These are phyloP conservation scores for Quercus wislizeni DNA, from an alignment of 306 rosid species.

Conservation along the genomic window DNA sequence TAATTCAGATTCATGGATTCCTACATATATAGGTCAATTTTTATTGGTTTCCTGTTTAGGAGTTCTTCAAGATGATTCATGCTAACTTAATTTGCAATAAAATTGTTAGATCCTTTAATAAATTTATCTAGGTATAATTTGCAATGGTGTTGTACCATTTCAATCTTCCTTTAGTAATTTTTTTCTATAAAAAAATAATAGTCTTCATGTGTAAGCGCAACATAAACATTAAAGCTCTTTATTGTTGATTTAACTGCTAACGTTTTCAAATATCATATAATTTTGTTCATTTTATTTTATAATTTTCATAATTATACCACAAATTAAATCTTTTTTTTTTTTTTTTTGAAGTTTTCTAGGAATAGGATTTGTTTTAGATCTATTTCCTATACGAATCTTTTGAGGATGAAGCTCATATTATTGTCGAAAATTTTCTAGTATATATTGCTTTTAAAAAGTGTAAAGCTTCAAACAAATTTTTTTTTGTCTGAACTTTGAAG, in stretches of 20 bases:
- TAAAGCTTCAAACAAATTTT: too few species aligned
- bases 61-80: not conserved
- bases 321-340: not conserved
- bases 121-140: not conserved
- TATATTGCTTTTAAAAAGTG: not conserved
- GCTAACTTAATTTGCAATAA: not conserved
- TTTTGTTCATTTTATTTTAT: not conserved
- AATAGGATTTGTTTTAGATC: not conserved
- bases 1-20: not conserved
- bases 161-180: not conserved
- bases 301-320: too few species aligned
- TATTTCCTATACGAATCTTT: not conserved
- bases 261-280: not conserved
- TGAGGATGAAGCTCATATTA: not conserved
- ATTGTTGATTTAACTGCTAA: not conserved
- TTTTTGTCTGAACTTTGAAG: too few species aligned
- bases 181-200: too few species aligned
- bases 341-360: not conserved
- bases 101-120: not conserved
- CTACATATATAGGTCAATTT: not conserved
- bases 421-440: not conserved
- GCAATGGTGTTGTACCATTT: not conserved
- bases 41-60: not conserved
- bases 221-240: not conserved
- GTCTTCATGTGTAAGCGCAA: not conserved